These are phyloP conservation scores for Sanghuangporus baumii DNA, from an alignment of 1,284 basidiomycete species.

Conservation along the genomic window DNA sequence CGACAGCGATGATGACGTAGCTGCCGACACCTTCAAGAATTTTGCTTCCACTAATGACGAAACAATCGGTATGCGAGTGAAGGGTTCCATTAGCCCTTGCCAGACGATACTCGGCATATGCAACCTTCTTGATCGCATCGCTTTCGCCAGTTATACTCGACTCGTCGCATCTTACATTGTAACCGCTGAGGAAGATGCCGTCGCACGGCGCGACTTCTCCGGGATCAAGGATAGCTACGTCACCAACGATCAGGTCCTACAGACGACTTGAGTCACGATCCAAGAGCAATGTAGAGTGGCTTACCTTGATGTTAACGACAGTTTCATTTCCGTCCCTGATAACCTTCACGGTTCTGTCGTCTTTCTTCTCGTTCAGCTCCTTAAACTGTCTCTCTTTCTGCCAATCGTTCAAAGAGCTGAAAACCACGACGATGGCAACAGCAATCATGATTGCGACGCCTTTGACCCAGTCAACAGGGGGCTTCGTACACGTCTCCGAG, in stretches of 20 bases:
- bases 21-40: constrained; percentile 91
- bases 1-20: constrained; percentile 82
- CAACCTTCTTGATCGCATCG: constrained; percentile 87
- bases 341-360: constrained; percentile 89
- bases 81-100: constrained; percentile 18
- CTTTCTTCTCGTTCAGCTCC: constrained; percentile 53
- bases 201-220: constrained; percentile 96
- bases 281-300: not conserved
- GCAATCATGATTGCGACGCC: constrained; percentile 82
- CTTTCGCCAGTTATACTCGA: constrained; percentile 95
- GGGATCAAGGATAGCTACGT: constrained; percentile 87
- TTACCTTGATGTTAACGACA: constrained; percentile 65
- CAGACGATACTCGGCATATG: constrained; percentile 68
- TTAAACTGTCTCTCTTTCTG: constrained; percentile 97
- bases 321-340: constrained; percentile 79
- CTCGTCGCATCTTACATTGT: constrained; percentile 95
- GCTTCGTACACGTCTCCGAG: constrained; percentile 33
- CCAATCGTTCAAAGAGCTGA: constrained; percentile 90
- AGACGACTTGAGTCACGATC: not conserved
- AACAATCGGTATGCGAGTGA: constrained; percentile 77
- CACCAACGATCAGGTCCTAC: constrained; percentile 89
- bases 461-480: constrained; percentile 93
- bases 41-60: constrained; percentile 88
- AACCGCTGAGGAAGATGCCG: constrained; percentile 89
- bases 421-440: constrained; percentile 77